These are phyloP conservation scores for Pyrenophora teres DNA, from an alignment of 2,329 filamentous ascomycete species.

Conservation along the genomic window DNA sequence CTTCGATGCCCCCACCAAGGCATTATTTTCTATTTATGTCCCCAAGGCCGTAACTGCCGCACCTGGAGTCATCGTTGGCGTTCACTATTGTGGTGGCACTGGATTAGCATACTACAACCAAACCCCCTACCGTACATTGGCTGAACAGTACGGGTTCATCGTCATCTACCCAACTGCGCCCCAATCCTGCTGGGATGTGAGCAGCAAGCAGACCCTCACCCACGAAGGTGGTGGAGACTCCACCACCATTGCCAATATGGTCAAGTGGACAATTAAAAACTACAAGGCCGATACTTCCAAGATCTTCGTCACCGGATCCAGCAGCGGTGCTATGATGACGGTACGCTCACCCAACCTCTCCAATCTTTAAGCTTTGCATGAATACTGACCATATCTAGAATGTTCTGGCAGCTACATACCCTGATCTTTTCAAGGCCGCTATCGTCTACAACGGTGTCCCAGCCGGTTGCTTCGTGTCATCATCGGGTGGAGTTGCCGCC, in stretches of 20 bases:
- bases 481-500: conserved; percentile 48
- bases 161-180: conserved; percentile 63
- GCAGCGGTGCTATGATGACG: conserved; percentile 63
- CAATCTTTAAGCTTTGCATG: no score
- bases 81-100: conserved; percentile 63
- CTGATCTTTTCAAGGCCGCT: conserved; percentile 59
- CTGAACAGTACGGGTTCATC: conserved; percentile 63
- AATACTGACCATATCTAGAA: conserved; percentile 36
- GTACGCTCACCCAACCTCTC: conserved; percentile 23
- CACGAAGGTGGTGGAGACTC: conserved; percentile 64
- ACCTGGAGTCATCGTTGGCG: conserved; percentile 59
- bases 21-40: conserved; percentile 60
- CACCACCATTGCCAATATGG: conserved; percentile 64
- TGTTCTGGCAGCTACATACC: conserved; percentile 58
- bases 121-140: conserved; percentile 59
- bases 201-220: conserved; percentile 58
- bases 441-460: conserved; percentile 60
- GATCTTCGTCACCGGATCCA: conserved; percentile 61
- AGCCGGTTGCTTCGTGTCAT: conserved; percentile 59
- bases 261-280: conserved; percentile 57
- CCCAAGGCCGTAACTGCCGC: conserved; percentile 51
- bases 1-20: conserved; percentile 53
- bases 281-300: conserved; percentile 58
- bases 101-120: conserved; percentile 55
- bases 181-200: conserved; percentile 65